These are phyloP conservation scores for Scenedesmus sp. DNA, from an alignment of 163 green algal species.

Conservation along the genomic window DNA sequence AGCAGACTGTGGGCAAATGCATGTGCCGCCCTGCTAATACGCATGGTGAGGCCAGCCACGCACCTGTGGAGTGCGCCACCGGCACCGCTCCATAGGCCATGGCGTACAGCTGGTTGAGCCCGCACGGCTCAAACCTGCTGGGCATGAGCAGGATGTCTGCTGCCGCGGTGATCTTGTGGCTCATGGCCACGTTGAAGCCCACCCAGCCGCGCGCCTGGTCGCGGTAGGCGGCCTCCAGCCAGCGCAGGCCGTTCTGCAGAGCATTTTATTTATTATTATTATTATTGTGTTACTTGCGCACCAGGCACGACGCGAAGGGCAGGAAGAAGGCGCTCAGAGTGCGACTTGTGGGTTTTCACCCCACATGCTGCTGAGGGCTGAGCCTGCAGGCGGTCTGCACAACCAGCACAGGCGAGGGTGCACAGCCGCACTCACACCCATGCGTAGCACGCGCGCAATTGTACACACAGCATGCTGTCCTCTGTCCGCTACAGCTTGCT, in stretches of 20 bases:
- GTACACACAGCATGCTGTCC: too few species aligned
- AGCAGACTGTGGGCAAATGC: too few species aligned
- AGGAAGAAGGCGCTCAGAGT: too few species aligned
- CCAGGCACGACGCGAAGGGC: not conserved
- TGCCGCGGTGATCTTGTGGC: constrained; percentile 81
- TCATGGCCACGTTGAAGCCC: constrained; percentile 90
- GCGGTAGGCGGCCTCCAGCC: constrained; percentile 79
- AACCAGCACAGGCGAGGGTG: too few species aligned
- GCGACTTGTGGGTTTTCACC: too few species aligned
- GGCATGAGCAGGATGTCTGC: constrained; percentile 94
- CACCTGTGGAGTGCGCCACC: constrained; percentile 50
- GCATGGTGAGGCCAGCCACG: too few species aligned
- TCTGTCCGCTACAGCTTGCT: not conserved
- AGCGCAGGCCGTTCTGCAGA: constrained; percentile 78
- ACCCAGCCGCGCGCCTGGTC: constrained; percentile 84
- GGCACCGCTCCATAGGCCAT: constrained; percentile 85
- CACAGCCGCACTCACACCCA: not conserved
- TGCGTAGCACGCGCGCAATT: too few species aligned
- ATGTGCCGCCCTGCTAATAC: too few species aligned
- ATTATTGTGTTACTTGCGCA: too few species aligned
- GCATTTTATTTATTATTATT: too few species aligned
- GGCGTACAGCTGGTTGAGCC: constrained; percentile 85
- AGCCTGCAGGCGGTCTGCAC: too few species aligned
- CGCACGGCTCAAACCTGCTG: constrained; percentile 88
- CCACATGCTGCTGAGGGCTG: too few species aligned